phyloP scores from a whole-genome alignment of 805 yeast genomes.

The Clavispora santaluciae region DNA sequence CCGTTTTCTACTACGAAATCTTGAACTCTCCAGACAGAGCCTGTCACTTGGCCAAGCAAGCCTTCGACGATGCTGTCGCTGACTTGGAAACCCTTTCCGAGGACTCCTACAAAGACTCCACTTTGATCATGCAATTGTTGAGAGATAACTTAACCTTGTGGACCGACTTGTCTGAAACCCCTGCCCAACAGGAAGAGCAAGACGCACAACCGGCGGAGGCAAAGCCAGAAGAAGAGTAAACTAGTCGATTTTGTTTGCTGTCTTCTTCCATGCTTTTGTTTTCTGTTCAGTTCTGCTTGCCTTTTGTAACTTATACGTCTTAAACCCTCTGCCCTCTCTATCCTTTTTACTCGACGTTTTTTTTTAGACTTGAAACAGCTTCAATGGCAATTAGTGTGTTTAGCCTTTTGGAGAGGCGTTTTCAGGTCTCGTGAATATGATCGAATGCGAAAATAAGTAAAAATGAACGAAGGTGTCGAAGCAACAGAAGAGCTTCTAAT shows the following conservation, averaged over 20 bases:
- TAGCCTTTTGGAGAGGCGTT: not conserved
- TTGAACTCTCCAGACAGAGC: constrained; percentile 98
- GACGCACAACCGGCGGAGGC: constrained; percentile 19
- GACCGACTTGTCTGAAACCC: constrained; percentile 91
- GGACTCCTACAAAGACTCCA: constrained; percentile 97
- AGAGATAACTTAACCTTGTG: constrained; percentile 98
- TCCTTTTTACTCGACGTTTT: constrained; percentile 1
- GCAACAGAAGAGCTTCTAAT: not conserved
- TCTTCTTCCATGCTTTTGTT: constrained; percentile 7
- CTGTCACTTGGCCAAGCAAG: constrained; percentile 97
- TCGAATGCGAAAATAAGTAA: constrained; percentile 3
- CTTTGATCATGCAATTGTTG: constrained; percentile 97
- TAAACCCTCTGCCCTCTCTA: constrained; percentile 2
- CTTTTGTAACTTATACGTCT: constrained; percentile 13
- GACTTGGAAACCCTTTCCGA: constrained; percentile 96
- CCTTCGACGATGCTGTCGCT: constrained; percentile 98
- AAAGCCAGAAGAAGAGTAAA: constrained; percentile 25
- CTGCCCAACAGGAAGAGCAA: constrained; percentile 38
- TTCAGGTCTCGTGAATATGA: constrained; percentile 3
- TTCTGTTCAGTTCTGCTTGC: constrained; percentile 16
- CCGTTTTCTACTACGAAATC: constrained; percentile 97
- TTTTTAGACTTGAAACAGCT: not conserved
- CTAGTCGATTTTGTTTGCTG: constrained; percentile 1
- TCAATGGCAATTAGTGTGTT: not conserved
- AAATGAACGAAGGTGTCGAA: constrained; percentile 4